A percentile compares a stretch with the other conserved stretches of the same genome.
These are phyloP conservation scores for Blastobotrys persicus DNA, from an alignment of 1,139 yeast genomes.

Conservation along the genomic window DNA sequence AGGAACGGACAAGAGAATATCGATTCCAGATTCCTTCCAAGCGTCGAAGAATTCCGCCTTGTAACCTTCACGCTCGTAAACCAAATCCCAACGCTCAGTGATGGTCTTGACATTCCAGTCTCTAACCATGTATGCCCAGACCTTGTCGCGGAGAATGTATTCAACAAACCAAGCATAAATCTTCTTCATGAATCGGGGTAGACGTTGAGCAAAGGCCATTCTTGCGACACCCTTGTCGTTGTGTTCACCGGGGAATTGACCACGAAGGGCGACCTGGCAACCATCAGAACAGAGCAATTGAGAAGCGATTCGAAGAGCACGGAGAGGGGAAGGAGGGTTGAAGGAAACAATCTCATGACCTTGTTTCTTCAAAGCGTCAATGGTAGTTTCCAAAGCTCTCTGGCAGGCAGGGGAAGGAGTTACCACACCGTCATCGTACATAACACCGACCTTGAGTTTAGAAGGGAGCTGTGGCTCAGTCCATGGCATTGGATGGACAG, in stretches of 20 bases:
- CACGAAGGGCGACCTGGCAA: slow-evolving; percentile 35
- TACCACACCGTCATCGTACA: slow-evolving; percentile 46
- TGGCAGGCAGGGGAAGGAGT: slow-evolving; percentile 62
- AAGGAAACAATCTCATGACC: slow-evolving; percentile 65
- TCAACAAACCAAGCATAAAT: slow-evolving; percentile 40
- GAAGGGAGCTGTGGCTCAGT: slow-evolving; percentile 45
- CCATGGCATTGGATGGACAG: slow-evolving; percentile 61
- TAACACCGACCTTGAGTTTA: slow-evolving; percentile 48
- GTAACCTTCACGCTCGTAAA: slow-evolving; percentile 41
- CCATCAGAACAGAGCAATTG: slow-evolving; percentile 40
- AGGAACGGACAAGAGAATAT: slow-evolving; percentile 41
- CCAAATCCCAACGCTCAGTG: slow-evolving; percentile 40
- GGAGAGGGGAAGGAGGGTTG: slow-evolving; percentile 45
- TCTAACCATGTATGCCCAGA: slow-evolving; percentile 43
- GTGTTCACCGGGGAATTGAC: slow-evolving; percentile 37
- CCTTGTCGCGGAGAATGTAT: slow-evolving; percentile 37
- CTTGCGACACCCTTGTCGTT: slow-evolving; percentile 42
- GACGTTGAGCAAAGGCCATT: slow-evolving; percentile 33
- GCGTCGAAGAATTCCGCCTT: slow-evolving; percentile 37
- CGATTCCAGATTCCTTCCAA: slow-evolving; percentile 40
- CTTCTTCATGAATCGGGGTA: slow-evolving; percentile 39
- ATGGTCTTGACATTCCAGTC: slow-evolving; percentile 41
- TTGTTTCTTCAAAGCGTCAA: slow-evolving; percentile 45
- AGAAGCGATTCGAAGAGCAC: slow-evolving; percentile 41
- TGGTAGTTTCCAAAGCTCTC: slow-evolving; percentile 50